Percentiles rank a stretch among this genome's conserved stretches.
Conservation (phyloP, 2,329 filamentous ascomycete genomes). For the Alternaria dauci region DNA sequence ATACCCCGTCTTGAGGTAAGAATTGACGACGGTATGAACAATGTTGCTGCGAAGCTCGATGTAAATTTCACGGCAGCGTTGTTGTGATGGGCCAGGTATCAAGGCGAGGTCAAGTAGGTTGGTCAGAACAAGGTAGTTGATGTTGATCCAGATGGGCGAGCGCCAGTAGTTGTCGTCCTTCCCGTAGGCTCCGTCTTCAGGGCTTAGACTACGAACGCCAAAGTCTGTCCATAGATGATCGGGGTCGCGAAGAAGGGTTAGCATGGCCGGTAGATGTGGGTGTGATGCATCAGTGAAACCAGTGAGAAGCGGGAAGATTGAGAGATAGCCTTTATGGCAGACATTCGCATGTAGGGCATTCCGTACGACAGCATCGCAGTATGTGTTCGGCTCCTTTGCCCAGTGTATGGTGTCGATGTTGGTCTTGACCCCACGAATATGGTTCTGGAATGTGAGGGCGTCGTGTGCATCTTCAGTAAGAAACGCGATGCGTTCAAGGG, state of each 20-base stretch:
- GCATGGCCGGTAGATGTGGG: conserved; percentile 73
- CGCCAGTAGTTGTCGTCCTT: conserved; percentile 97
- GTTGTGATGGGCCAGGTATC: conserved; percentile 68
- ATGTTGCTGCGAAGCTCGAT: conserved; percentile 78
- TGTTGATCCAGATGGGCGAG: conserved; percentile 92
- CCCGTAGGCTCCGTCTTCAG: conserved; percentile 78
- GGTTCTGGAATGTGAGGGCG: conserved; percentile 71
- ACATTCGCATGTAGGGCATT: conserved; percentile 84
- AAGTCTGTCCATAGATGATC: conserved; percentile 85
- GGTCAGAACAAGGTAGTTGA: conserved; percentile 87
- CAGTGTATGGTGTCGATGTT: conserved; percentile 94
- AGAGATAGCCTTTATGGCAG: conserved; percentile 94
- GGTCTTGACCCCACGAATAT: conserved; percentile 74
- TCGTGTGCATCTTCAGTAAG: conserved; percentile 78
- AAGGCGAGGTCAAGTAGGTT: conserved; percentile 64
- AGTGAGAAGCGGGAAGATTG: conserved; percentile 86
- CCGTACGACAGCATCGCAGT: conserved; percentile 89
- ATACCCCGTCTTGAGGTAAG: conserved; percentile 90
- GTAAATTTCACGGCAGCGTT: conserved; percentile 76
- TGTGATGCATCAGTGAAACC: conserved; percentile 78
- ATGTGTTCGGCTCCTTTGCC: conserved; percentile 79
- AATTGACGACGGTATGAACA: conserved; percentile 83
- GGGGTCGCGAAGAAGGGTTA: conserved; percentile 80
- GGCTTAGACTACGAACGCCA: conserved; percentile 86
- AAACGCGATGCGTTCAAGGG: conserved; percentile 77